Percentiles rank a stretch among this genome's conserved stretches.
These are phyloP conservation scores for Cladophialophora bantiana DNA, from an alignment of 2,329 filamentous ascomycete genomes.

Conservation along the genomic window DNA sequence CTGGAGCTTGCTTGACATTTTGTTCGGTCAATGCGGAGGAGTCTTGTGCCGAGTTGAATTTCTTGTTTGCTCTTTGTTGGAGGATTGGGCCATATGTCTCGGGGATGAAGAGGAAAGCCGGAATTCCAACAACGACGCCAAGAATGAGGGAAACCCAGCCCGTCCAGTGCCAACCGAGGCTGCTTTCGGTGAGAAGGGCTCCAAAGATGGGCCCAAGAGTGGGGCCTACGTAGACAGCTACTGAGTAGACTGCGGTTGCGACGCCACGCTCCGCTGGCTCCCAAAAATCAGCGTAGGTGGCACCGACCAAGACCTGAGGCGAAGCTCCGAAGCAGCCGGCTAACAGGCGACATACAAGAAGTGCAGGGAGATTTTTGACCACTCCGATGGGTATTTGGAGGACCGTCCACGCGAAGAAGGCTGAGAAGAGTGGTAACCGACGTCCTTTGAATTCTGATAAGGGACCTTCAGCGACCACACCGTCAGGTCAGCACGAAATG, in stretches of 20 bases:
- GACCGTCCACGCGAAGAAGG: slow-evolving; percentile 68
- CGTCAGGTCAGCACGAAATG: slow-evolving; percentile 7
- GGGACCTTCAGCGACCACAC: slow-evolving; percentile 35
- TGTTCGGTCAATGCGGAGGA: slow-evolving; percentile 28
- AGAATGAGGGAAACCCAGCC: slow-evolving; percentile 56
- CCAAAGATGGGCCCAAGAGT: slow-evolving; percentile 61
- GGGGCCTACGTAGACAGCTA: slow-evolving; percentile 50
- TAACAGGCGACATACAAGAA: slow-evolving; percentile 72
- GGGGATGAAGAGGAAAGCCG: slow-evolving; percentile 22
- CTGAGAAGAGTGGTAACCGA: slow-evolving; percentile 60
- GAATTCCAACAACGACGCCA: slow-evolving; percentile 46
- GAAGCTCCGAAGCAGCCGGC: slow-evolving; percentile 50
- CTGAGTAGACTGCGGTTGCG: slow-evolving; percentile 69
- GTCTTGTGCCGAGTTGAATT: slow-evolving; percentile 21
- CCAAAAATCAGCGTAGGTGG: slow-evolving; percentile 71
- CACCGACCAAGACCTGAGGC: slow-evolving; percentile 72
- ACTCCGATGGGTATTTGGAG: slow-evolving; percentile 71
- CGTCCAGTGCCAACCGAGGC: slow-evolving; percentile 56
- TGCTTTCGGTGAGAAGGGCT: slow-evolving; percentile 53
- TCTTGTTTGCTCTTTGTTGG: slow-evolving; percentile 38
- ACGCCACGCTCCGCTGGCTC: slow-evolving; percentile 65
- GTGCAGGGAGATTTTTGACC: slow-evolving; percentile 70
- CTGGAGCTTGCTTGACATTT: slow-evolving; percentile 29
- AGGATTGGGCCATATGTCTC: slow-evolving; percentile 43
- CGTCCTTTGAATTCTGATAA: slow-evolving; percentile 45